These are phyloP conservation scores for Endoconidiophora polonica DNA, from an alignment of 2,329 filamentous ascomycete genomes.

Conservation along the genomic window DNA sequence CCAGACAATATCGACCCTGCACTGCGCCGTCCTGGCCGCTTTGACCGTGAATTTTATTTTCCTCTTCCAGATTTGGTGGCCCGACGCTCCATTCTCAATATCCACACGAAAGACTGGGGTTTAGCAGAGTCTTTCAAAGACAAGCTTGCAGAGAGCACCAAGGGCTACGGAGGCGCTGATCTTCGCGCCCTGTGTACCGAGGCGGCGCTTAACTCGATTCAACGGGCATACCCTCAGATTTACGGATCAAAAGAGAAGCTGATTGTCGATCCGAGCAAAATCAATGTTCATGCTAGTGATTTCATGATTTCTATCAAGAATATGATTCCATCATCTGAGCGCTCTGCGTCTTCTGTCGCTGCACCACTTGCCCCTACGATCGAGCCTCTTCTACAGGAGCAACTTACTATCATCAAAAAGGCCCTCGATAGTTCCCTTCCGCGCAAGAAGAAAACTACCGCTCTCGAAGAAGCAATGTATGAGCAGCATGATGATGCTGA, in stretches of 20 bases:
- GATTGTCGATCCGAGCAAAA: conserved; percentile 68
- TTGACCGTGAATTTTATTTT: conserved; percentile 97
- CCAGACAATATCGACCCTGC: conserved; percentile 94
- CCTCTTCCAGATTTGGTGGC: conserved; percentile 70
- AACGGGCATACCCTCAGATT: conserved; percentile 90
- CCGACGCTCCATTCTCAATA: conserved; percentile 75
- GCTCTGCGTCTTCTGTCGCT: conserved; percentile 72
- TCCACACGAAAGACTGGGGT: conserved; percentile 90
- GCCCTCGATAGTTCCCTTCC: conserved; percentile 65
- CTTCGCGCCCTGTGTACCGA: conserved; percentile 88
- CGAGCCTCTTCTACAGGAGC: conserved; percentile 61
- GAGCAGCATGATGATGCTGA: conserved; percentile 72
- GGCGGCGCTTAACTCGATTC: conserved; percentile 86
- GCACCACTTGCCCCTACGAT: conserved; percentile 63
- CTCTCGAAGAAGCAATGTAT: conserved; percentile 84
- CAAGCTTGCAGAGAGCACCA: conserved; percentile 71
- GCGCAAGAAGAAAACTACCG: conserved; percentile 69
- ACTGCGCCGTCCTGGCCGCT: conserved; percentile 81
- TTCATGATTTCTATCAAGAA: conserved; percentile 97
- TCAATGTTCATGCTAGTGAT: conserved; percentile 77
- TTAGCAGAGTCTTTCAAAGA: conserved; percentile 65
- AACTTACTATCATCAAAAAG: conserved; percentile 51
- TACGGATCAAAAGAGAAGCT: conserved; percentile 84
- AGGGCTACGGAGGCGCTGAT: conserved; percentile 94
- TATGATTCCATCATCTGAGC: conserved; percentile 85